Evolutionary conservation across 768 basidiomycete genomes (phyloP).

Genomic region (Trametes coccinea): DNA sequence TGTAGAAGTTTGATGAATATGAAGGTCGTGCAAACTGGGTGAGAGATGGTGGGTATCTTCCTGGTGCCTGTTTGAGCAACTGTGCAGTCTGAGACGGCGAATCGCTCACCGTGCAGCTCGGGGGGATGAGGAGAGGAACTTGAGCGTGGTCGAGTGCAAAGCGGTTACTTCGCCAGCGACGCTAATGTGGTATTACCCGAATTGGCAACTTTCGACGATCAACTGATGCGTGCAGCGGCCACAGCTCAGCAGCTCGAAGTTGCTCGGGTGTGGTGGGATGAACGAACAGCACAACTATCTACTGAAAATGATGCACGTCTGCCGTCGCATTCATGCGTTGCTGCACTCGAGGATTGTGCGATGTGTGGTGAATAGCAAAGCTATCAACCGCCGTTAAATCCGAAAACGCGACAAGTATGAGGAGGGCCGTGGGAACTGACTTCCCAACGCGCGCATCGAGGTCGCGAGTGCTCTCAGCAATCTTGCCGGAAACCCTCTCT

Average conservation of each 20-base stretch:
- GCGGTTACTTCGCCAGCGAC: slow-evolving; percentile 10
- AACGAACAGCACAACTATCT: no score
- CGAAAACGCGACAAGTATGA: background rate
- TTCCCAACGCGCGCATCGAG: no score
- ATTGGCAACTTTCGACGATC: slow-evolving; percentile 8
- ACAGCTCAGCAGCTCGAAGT: background rate
- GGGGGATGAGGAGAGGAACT: background rate
- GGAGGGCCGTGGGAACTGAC: no score
- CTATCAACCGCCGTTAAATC: background rate
- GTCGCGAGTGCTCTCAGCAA: no score
- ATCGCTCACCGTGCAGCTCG: background rate
- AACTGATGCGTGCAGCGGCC: slow-evolving; percentile 1
- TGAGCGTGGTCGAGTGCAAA: background rate
- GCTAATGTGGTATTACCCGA: slow-evolving; percentile 18
- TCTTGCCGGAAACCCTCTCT: no score
- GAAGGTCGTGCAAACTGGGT: background rate
- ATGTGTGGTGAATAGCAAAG: background rate
- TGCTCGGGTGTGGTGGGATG: background rate
- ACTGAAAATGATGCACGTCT: no score
- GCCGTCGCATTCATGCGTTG: no score
- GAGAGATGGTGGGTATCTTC: slow-evolving; percentile 10
- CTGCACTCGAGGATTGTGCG: no score
- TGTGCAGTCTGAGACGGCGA: background rate
- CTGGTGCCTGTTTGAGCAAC: background rate
- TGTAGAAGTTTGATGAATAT: slow-evolving; percentile 1